Conservation (phyloP, 805 yeast species). For the Zygotorulaspora danielsina region DNA sequence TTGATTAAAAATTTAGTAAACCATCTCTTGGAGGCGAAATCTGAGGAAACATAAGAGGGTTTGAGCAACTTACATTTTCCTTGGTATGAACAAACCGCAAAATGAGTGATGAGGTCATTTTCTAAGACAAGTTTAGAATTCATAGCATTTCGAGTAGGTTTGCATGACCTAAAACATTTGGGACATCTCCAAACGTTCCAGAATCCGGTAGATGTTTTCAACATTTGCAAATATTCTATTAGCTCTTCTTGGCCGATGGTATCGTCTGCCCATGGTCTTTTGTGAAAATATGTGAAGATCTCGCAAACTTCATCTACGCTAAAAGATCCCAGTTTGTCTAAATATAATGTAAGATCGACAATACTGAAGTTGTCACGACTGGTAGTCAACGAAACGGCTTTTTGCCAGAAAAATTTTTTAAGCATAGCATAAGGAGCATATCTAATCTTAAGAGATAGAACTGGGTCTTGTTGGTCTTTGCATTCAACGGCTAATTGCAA, state of each 20-base stretch:
- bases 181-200: slow-evolving; percentile 69
- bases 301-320: slow-evolving; percentile 51
- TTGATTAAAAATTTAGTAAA: slow-evolving; percentile 76
- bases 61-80: slow-evolving; percentile 60
- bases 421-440: slow-evolving; percentile 63
- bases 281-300: slow-evolving; percentile 46
- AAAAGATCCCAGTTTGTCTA: slow-evolving; percentile 47
- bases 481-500: slow-evolving; percentile 30
- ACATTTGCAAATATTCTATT: slow-evolving; percentile 44
- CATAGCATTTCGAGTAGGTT: slow-evolving; percentile 44
- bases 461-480: slow-evolving; percentile 37
- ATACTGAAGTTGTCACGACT: slow-evolving; percentile 42
- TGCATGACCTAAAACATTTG: slow-evolving; percentile 60
- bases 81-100: slow-evolving; percentile 78
- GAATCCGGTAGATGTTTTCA: slow-evolving; percentile 36
- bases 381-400: slow-evolving; percentile 45
- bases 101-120: slow-evolving; percentile 74
- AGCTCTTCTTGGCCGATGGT: slow-evolving; percentile 43
- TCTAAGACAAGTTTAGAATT: slow-evolving; percentile 35
- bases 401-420: slow-evolving; percentile 65
- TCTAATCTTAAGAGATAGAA: slow-evolving; percentile 54
- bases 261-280: slow-evolving; percentile 53
- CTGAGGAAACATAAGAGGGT: slow-evolving; percentile 70
- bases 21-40: slow-evolving; percentile 85
- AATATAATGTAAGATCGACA: slow-evolving; percentile 57